These are phyloP conservation scores for Plantago coronopus DNA, from an alignment of 305 asterid species.

Conservation along the genomic window DNA sequence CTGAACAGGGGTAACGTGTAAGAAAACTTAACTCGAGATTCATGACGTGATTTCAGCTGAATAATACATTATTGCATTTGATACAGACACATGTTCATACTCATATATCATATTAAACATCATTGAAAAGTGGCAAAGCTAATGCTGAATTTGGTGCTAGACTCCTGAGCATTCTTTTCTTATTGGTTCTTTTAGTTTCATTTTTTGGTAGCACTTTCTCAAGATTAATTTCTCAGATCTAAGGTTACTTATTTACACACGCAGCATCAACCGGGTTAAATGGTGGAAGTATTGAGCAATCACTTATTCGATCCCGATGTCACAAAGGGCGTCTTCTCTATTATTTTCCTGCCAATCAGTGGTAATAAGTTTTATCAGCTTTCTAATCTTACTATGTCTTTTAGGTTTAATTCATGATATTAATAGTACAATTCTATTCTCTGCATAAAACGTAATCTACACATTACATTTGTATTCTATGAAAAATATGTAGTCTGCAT, in stretches of 20 bases:
- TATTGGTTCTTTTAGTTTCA: slow-evolving; percentile 1
- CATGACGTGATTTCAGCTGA: no score
- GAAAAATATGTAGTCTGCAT: no score
- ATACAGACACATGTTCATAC: no score
- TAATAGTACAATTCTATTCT: no score
- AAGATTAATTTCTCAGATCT: slow-evolving; percentile 13
- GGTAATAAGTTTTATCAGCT: slow-evolving; percentile 39
- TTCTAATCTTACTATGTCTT: slow-evolving; percentile 10
- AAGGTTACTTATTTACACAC: slow-evolving; percentile 19
- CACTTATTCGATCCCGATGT: slow-evolving; percentile 71
- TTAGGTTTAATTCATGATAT: neutral
- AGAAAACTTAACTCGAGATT: no score
- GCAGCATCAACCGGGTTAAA: slow-evolving; percentile 47
- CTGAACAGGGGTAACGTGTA: no score
- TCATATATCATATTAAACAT: no score
- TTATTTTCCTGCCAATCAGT: slow-evolving; percentile 56
- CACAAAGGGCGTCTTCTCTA: slow-evolving; percentile 94
- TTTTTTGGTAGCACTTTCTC: slow-evolving; percentile 11
- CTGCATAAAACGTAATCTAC: no score
- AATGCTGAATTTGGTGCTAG: neutral
- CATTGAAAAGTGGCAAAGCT: no score
- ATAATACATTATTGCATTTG: no score
- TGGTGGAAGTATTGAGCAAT: slow-evolving; percentile 56
- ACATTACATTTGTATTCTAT: no score
- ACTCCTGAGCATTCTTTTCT: slow-evolving; percentile 5